phyloP scores from a whole-genome alignment of 2,329 filamentous ascomycete species.

The Cercospora zeae-maydis region DNA sequence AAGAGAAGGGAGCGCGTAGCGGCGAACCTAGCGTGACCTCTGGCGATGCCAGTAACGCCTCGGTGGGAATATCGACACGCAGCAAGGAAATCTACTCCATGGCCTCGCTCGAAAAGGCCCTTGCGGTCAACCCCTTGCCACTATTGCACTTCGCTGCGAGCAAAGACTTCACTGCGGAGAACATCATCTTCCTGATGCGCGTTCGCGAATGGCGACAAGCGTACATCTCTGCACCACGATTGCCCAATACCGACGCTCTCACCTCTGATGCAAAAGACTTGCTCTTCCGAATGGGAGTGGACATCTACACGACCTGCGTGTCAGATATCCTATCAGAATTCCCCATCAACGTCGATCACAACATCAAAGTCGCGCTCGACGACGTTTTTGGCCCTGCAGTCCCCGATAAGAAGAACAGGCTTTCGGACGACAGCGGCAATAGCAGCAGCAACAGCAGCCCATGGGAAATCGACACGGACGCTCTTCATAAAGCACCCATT shows the following conservation, averaged over 20 bases:
- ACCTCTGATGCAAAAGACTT: slow-evolving; percentile 18
- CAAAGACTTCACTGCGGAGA: slow-evolving; percentile 67
- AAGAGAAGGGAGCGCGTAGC: slow-evolving; percentile 15
- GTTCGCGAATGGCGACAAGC: slow-evolving; percentile 47
- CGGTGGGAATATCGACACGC: slow-evolving; percentile 10
- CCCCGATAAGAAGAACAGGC: slow-evolving; percentile 14
- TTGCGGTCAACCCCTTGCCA: slow-evolving; percentile 57
- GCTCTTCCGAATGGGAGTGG: slow-evolving; percentile 56
- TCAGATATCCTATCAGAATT: slow-evolving; percentile 61
- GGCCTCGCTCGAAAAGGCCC: slow-evolving; percentile 59
- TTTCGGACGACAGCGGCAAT: slow-evolving; percentile 10
- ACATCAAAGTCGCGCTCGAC: slow-evolving; percentile 54
- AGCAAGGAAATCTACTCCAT: slow-evolving; percentile 51
- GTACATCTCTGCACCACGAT: slow-evolving; percentile 15
- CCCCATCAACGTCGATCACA: slow-evolving; percentile 62
- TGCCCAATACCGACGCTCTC: slow-evolving; percentile 7
- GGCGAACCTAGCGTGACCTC: slow-evolving; percentile 14
- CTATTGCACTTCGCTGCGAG: slow-evolving; percentile 63
- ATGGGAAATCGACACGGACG: slow-evolving; percentile 15
- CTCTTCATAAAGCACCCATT: slow-evolving; percentile 6
- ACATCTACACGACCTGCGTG: slow-evolving; percentile 61
- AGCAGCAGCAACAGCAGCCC: slow-evolving; percentile 13
- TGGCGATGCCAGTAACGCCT: slow-evolving; percentile 1
- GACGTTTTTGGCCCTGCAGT: slow-evolving; percentile 48
- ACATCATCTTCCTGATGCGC: slow-evolving; percentile 62